Evolutionary conservation across 805 yeast species (phyloP).

Genomic region (Spathaspora hagerdaliae): DNA sequence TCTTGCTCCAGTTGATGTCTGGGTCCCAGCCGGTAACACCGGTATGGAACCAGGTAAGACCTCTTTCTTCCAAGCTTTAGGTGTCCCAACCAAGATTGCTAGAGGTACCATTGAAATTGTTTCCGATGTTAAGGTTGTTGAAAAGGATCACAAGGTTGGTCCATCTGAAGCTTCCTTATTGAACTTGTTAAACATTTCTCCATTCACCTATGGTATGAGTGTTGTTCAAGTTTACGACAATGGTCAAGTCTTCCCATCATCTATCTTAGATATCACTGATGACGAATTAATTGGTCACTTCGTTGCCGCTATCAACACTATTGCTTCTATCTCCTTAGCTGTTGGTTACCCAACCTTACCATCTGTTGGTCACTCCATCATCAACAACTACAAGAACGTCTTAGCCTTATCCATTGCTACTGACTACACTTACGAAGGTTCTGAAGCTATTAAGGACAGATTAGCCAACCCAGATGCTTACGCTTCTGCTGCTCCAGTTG

Average conservation of each 20-base stretch:
- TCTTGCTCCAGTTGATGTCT: conserved; percentile 95
- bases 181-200: conserved; percentile 99
- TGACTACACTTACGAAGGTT: conserved; percentile 98
- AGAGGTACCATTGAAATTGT: conserved; percentile 99
- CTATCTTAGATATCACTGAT: conserved; percentile 97
- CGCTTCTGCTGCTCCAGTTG: conserved; percentile 98
- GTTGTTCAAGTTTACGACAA: conserved; percentile 97
- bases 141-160: conserved; percentile 86
- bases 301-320: conserved; percentile 85
- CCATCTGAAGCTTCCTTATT: conserved; percentile 98
- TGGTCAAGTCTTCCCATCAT: conserved; percentile 96
- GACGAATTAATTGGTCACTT: conserved; percentile 93
- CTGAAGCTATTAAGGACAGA: conserved; percentile 98
- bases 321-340: conserved; percentile 96
- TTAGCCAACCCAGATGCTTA: conserved; percentile 99
- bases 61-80: conserved; percentile 99
- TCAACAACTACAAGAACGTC: conserved; percentile 99
- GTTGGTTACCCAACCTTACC: conserved; percentile 99
- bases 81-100: conserved; percentile 99
- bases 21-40: conserved; percentile 99
- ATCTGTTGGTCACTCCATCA: conserved; percentile 97
- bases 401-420: conserved; percentile 97
- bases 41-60: conserved; percentile 99
- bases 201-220: conserved; percentile 98
- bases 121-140: conserved; percentile 93